Evolutionary conservation across 805 yeast genomes (phyloP), one percentile per base, ranked within the genome.

Genomic region (Millerozyma acaciae): DNA sequence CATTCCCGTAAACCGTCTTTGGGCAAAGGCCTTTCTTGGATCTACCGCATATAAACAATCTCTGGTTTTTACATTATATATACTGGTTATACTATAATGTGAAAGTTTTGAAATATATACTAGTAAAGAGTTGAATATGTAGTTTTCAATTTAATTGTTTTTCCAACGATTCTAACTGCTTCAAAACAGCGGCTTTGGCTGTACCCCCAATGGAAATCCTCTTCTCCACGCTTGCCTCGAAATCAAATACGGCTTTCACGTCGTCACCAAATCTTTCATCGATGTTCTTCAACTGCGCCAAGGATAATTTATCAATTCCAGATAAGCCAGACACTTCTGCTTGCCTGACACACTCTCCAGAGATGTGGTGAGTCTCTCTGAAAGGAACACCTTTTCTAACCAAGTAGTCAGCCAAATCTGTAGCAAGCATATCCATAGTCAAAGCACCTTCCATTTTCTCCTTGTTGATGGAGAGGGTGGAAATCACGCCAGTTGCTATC

Each of bases 341-440:
- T 28, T 65, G 60, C 42, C 95, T 79, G 28, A 93, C 99, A 66
- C 97, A 93, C 61, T 88, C 96, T 37, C 99, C 99, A 5, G 97
- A 87, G 41, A 93, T 93, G 61, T 93, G 97, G 66, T 93, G 99
- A 1, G 98, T 93, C 65, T 93, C 97, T 70, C 99, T 86, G 69
- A 93, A 93, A 37, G 98, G 98, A 45, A 93, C 98, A 40, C 98
- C 98, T 61, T 83, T 89, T 68, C 96, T 82, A 32, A 93, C 99
- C 45, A 93, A 73, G 60, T 93, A 93, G 60, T 93, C 99, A 25
- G 99, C 99, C 48, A 93, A 74, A 59, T 93, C 99, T 20, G 99
- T 93, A 14, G 98, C 98, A 50, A 93, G 75, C 98, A 93, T 93
- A 63, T 93, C 98, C 95, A 90, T 90, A 18, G 97, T 89, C 50